A percentile compares a stretch with the other conserved stretches of the same genome.
These are phyloP conservation scores for Isabelozyma rhagii DNA, from an alignment of 805 yeast species.

Conservation along the genomic window DNA sequence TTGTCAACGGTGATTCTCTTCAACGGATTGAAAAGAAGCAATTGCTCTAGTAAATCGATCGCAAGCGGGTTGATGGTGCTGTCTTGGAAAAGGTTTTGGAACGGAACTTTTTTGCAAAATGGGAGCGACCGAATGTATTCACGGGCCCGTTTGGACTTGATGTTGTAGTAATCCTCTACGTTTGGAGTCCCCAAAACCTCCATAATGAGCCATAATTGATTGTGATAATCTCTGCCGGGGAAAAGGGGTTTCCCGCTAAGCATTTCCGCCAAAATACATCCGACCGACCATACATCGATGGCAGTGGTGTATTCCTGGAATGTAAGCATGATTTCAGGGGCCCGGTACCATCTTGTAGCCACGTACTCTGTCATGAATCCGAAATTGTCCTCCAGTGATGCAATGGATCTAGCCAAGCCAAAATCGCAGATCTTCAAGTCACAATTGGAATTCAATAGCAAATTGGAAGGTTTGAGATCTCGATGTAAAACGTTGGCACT, in stretches of 20 bases:
- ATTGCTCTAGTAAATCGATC: constrained; percentile 58
- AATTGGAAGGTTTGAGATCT: constrained; percentile 86
- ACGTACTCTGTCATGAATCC: constrained; percentile 95
- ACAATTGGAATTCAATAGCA: constrained; percentile 85
- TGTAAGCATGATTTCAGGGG: constrained; percentile 96
- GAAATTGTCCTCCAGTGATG: constrained; percentile 61
- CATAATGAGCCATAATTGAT: constrained; percentile 81
- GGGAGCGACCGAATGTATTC: constrained; percentile 85
- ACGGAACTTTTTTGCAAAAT: constrained; percentile 58
- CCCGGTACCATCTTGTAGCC: constrained; percentile 97
- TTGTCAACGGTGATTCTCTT: constrained; percentile 71
- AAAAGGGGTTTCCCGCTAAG: constrained; percentile 82
- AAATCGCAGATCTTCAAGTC: constrained; percentile 93
- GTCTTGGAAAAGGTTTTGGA: constrained; percentile 45
- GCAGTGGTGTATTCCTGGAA: constrained; percentile 92
- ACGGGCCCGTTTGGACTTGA: constrained; percentile 78
- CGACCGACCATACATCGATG: constrained; percentile 95
- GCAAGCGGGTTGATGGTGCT: constrained; percentile 37
- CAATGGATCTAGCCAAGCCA: constrained; percentile 76
- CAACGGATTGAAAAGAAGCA: constrained; percentile 70
- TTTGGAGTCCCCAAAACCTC: constrained; percentile 86
- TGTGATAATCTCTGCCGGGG: constrained; percentile 92
- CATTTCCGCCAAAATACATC: constrained; percentile 92
- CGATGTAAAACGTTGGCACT: constrained; percentile 93
- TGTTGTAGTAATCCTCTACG: constrained; percentile 70